Percentiles rank a stretch among this genome's conserved stretches.
Evolutionary conservation across 352 stramenopile species (phyloP).

Genomic region (Elongisporangium prolatum): DNA sequence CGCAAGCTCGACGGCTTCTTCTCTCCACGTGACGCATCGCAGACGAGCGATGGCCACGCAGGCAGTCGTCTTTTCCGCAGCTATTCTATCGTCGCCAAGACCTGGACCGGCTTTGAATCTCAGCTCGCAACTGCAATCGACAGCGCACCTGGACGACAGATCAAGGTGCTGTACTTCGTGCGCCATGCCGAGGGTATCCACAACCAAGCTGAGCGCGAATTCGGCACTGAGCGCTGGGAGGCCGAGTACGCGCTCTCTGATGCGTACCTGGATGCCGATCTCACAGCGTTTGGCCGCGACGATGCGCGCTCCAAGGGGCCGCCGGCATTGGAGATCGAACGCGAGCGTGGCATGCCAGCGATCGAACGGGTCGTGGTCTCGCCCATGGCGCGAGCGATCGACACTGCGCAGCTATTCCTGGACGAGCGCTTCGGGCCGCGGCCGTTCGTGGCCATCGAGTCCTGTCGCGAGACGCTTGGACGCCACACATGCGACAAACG

Average conservation of each 20-base stretch:
- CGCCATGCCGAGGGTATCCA: slow-evolving; percentile 70
- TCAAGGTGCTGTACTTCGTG: slow-evolving; percentile 80
- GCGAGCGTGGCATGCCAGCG: slow-evolving; percentile 46
- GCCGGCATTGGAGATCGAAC: slow-evolving; percentile 22
- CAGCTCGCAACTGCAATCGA: slow-evolving; percentile 13
- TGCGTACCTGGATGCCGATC: slow-evolving; percentile 53
- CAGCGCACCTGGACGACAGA: slow-evolving; percentile 12
- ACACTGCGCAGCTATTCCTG: slow-evolving; percentile 70
- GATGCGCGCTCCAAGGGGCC: slow-evolving; percentile 45
- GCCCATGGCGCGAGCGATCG: slow-evolving; percentile 58
- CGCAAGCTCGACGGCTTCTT: slow-evolving; percentile 31
- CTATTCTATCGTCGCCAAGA: slow-evolving; percentile 19
- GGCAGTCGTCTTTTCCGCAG: slow-evolving; percentile 24
- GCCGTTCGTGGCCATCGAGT: slow-evolving; percentile 57
- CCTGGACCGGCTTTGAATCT: slow-evolving; percentile 21
- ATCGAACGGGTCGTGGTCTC: slow-evolving; percentile 68
- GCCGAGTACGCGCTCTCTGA: slow-evolving; percentile 51
- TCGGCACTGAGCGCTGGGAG: slow-evolving; percentile 52
- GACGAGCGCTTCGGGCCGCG: slow-evolving; percentile 1
- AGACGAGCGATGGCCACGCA: neutral
- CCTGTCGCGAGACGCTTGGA: slow-evolving; percentile 56
- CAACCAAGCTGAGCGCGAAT: slow-evolving; percentile 54
- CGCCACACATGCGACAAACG: slow-evolving; percentile 72
- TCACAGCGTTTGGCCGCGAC: slow-evolving; percentile 51
- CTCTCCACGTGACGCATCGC: slow-evolving; percentile 3